Evolutionary conservation across 371 early-diverging fungal species (phyloP), one percentile per base, ranked within the genome.

Genomic region (Umbelopsis sp.): DNA sequence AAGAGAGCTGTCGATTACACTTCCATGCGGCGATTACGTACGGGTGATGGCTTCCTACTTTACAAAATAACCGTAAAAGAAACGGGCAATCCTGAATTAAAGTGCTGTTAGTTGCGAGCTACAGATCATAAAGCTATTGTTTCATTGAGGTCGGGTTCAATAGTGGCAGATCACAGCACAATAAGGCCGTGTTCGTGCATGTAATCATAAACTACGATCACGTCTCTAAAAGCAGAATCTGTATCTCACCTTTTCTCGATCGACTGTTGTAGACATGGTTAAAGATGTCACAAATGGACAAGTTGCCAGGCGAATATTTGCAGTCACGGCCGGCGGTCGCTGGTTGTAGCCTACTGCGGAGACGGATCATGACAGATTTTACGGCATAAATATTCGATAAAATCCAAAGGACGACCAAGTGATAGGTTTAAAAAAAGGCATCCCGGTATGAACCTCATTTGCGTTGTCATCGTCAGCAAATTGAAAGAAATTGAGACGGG

Each of bases 71-170:
- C 69, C 85, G 78, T 29, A 91, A 70, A 57, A 89, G 76, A 74
- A 91, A 89, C 22, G 91, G 91, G 63, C 86, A 86, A 9, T 77
- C 84, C 87, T 89, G 2, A 51, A 51, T 65, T n/a, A 18, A 45
- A n/a, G 37, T 48, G 48, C 7, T 48, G 48, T 48, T 48, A 48
- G 48, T 48, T 0, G 12, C 4, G 25, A 24, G 24, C 24, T 24
- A 25, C 7, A 20, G 29, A 51, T 51, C 11, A 7, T 1, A 41
- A 7, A 12, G 12, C 41, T 41, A 7, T 1, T 41, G 7, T 3
- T 7, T 7, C 2, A 41, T 2, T 7, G 41, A 1, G 7, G 41
- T 5, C 12, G 12, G 41, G 12, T 41, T 41, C 41, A 41, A 41
- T 41, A 41, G 7, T 10, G 7, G 12, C 12, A 5, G 41, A 41